A percentile compares a stretch with the other conserved stretches of the same genome.
Evolutionary conservation across 768 basidiomycete genomes (phyloP).

Genomic region (Tulasnella sp.): DNA sequence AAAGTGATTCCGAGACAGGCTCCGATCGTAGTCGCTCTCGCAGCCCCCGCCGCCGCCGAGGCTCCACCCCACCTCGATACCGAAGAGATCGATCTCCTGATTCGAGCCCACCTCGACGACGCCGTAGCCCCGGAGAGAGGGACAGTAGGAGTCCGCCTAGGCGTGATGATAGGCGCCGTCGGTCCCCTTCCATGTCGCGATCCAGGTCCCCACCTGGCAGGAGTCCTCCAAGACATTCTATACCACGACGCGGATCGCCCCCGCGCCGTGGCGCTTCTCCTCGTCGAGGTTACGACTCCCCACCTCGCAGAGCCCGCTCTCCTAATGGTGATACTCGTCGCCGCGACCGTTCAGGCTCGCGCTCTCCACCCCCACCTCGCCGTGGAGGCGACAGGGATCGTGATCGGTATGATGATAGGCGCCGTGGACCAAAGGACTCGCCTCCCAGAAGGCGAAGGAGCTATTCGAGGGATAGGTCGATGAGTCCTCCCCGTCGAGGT

Average conservation of each 20-base stretch:
- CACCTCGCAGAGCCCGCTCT: conserved; percentile 31
- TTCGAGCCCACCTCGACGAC: conserved; percentile 6
- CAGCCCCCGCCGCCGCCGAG: conserved; percentile 30
- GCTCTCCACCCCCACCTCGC: conserved; percentile 32
- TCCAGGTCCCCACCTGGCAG: conserved; percentile 35
- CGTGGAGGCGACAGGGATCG: not conserved
- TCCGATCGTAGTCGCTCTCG: conserved; percentile 33
- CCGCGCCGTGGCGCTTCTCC: conserved; percentile 29
- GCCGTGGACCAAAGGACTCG: not conserved
- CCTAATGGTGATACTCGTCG: conserved; percentile 31
- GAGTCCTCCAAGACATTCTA: conserved; percentile 20
- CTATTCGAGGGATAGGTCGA: conserved; percentile 7
- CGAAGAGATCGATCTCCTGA: conserved; percentile 27
- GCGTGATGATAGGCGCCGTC: conserved; percentile 15
- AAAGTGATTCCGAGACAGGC: conserved; percentile 42
- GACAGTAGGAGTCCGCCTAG: conserved; percentile 17
- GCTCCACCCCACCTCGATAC: conserved; percentile 32
- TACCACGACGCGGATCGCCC: conserved; percentile 33
- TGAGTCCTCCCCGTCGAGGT: conserved; percentile 17
- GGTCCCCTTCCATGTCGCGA: conserved; percentile 24
- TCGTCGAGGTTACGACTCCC: conserved; percentile 35
- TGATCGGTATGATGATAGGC: conserved; percentile 18
- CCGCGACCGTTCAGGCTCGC: conserved; percentile 29
- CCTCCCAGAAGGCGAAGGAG: not conserved
- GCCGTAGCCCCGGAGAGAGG: not conserved